These are phyloP conservation scores for Wickerhamomyces mucosus DNA, from an alignment of 805 yeast species.

Conservation along the genomic window DNA sequence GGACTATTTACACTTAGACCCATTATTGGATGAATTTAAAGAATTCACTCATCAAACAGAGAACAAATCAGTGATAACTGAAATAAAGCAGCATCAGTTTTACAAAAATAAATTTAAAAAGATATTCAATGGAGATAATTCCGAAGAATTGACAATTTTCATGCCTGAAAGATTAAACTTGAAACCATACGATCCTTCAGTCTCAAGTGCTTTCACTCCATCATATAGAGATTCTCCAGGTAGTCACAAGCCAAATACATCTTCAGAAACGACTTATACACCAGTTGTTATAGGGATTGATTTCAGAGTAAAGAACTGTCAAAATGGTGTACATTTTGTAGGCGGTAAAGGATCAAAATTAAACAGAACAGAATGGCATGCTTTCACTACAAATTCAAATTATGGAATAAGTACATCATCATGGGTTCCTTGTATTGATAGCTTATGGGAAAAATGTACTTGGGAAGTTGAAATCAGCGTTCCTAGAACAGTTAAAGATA, in stretches of 20 bases:
- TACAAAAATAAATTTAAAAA: conserved; percentile 44
- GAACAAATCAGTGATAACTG: conserved; percentile 3
- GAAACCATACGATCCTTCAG: conserved; percentile 42
- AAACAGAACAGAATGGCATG: conserved; percentile 56
- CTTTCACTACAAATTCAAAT: conserved; percentile 75
- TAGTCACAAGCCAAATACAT: conserved; percentile 17
- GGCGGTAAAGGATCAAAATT: conserved; percentile 41
- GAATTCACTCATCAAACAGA: conserved; percentile 21
- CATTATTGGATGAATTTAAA: conserved; percentile 28
- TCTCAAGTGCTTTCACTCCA: conserved; percentile 24
- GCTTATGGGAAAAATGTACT: conserved; percentile 76
- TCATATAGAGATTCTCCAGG: conserved; percentile 30
- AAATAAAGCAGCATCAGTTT: conserved; percentile 47
- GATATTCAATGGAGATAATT: conserved; percentile 40
- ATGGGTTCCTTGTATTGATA: conserved; percentile 98
- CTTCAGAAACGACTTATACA: conserved; percentile 44
- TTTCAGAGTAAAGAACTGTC: conserved; percentile 55
- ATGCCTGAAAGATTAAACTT: conserved; percentile 62
- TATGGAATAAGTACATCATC: conserved; percentile 76
- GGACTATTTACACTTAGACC: conserved; percentile 47
- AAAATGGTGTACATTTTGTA: conserved; percentile 67
- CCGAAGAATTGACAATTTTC: conserved; percentile 55
- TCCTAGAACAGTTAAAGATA: conserved; percentile 70
- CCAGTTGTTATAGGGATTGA: conserved; percentile 67
- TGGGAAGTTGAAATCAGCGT: conserved; percentile 88